A percentile compares a stretch with the other conserved stretches of the same genome.
phyloP scores from a whole-genome alignment of 2,329 filamentous ascomycete species.

The Monascus ruber region DNA sequence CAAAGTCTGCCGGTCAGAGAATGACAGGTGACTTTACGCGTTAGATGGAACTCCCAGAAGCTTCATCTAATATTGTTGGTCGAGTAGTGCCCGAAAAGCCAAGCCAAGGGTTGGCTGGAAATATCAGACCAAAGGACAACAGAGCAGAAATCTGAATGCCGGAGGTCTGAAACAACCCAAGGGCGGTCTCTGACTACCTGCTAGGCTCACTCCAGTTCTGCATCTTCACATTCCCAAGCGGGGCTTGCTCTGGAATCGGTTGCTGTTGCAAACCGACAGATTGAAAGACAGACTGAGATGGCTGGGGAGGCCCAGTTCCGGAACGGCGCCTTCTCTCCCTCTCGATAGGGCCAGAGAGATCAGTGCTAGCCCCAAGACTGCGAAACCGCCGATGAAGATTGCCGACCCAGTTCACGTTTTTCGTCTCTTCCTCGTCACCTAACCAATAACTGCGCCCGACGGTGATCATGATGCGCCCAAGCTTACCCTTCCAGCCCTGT shows the following conservation, averaged over 20 bases:
- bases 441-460: slow-evolving; percentile 73
- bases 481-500: slow-evolving; percentile 63
- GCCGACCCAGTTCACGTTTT: slow-evolving; percentile 56
- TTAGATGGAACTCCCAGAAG: no score
- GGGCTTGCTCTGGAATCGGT: slow-evolving; percentile 17
- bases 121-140: no score
- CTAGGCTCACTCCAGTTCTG: slow-evolving; percentile 22
- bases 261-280: slow-evolving; percentile 21
- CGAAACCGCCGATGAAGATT: slow-evolving; percentile 52
- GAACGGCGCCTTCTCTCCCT: slow-evolving; percentile 50
- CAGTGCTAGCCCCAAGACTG: slow-evolving; percentile 31
- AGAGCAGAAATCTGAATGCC: no score
- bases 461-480: slow-evolving; percentile 69
- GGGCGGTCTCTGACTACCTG: slow-evolving; percentile 10
- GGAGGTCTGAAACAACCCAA: no score
- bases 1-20: no score
- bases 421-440: slow-evolving; percentile 48
- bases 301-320: slow-evolving; percentile 45
- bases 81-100: no score
- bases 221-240: slow-evolving; percentile 24
- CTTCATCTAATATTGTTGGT: no score
- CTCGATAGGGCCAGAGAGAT: slow-evolving; percentile 36
- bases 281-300: slow-evolving; percentile 26
- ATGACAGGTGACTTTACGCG: no score
- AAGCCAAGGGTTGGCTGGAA: no score